Evolutionary conservation across 2,329 filamentous ascomycete genomes (phyloP).

Genomic region (Dactylella cylindrospora): DNA sequence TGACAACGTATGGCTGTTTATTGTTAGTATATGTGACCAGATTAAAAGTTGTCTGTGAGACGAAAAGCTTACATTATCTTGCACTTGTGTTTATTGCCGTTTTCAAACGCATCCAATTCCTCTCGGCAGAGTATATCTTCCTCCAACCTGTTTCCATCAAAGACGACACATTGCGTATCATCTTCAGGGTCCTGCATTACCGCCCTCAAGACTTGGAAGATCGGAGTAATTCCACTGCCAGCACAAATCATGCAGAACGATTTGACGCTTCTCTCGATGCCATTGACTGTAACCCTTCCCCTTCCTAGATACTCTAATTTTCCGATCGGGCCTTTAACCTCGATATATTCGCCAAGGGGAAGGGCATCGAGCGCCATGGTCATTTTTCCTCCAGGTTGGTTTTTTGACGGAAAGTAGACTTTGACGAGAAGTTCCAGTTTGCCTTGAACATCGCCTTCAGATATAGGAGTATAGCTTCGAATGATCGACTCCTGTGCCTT

Average conservation of each 20-base stretch:
- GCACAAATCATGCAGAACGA: slow-evolving; percentile 84
- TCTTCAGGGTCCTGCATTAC: slow-evolving; percentile 68
- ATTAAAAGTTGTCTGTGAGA: not conserved
- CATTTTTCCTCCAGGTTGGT: slow-evolving; percentile 69
- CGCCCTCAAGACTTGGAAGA: slow-evolving; percentile 78
- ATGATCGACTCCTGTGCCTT: slow-evolving; percentile 71
- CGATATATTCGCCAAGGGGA: slow-evolving; percentile 68
- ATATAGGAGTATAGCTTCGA: slow-evolving; percentile 83
- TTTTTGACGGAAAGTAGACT: slow-evolving; percentile 66
- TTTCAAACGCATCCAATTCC: slow-evolving; percentile 68
- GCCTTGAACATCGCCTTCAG: slow-evolving; percentile 63
- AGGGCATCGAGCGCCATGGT: slow-evolving; percentile 74
- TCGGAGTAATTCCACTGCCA: slow-evolving; percentile 88
- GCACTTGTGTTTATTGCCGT: slow-evolving; percentile 60
- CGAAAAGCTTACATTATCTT: slow-evolving; percentile 54
- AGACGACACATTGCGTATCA: slow-evolving; percentile 67
- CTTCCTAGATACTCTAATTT: slow-evolving; percentile 76
- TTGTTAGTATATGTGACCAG: slow-evolving; percentile 50
- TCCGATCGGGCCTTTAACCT: slow-evolving; percentile 86
- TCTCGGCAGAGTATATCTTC: slow-evolving; percentile 79
- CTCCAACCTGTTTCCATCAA: slow-evolving; percentile 75
- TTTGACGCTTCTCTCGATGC: slow-evolving; percentile 60
- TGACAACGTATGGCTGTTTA: slow-evolving; percentile 44
- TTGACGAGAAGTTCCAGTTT: slow-evolving; percentile 77
- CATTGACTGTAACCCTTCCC: slow-evolving; percentile 65